These are phyloP conservation scores for Penicillium sp. DNA, from an alignment of 2,329 filamentous ascomycete genomes.

Conservation along the genomic window DNA sequence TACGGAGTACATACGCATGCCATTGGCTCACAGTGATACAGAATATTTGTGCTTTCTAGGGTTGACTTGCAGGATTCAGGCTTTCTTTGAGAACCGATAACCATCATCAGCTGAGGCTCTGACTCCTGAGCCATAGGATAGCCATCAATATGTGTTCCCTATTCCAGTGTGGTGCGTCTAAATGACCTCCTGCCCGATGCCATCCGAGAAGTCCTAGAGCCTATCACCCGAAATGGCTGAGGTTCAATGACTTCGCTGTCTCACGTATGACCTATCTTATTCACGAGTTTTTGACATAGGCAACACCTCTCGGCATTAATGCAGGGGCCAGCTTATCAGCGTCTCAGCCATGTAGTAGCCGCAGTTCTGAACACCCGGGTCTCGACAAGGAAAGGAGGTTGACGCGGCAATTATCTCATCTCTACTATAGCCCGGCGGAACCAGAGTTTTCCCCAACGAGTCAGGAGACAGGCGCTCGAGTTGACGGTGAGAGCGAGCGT, in stretches of 20 bases:
- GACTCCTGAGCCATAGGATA: background rate
- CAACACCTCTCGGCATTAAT: background rate
- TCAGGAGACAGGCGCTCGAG: background rate
- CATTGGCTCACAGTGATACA: too few species aligned
- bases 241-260: background rate
- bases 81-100: background rate
- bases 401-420: background rate
- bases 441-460: background rate
- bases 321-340: conserved; percentile 4
- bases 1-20: background rate
- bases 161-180: background rate
- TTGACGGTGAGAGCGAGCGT: background rate
- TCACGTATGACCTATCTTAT: background rate
- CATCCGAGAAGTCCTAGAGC: background rate
- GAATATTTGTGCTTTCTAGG: background rate
- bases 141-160: background rate
- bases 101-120: conserved; percentile 2
- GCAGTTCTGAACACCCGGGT: background rate
- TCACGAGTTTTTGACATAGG: background rate
- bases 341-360: background rate
- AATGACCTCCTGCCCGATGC: background rate
- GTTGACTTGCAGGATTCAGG: background rate
- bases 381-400: background rate
- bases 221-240: conserved; percentile 1
- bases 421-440: background rate